Conservation (phyloP, 2,329 filamentous ascomycete genomes). For the Colletotrichum shisoi region DNA sequence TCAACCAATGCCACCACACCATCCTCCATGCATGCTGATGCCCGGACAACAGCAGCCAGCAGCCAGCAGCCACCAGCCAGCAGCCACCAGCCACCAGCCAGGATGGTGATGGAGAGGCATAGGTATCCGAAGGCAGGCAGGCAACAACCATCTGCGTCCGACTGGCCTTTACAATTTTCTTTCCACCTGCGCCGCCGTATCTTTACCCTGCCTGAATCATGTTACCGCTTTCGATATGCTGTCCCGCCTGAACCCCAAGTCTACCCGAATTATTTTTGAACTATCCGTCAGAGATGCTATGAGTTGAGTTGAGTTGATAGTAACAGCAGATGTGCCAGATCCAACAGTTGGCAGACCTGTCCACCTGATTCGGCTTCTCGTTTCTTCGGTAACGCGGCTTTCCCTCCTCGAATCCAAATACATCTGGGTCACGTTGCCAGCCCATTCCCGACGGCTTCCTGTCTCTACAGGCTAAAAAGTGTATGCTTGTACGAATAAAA, state of each 20-base stretch:
- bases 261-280: neutral
- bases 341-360: no score
- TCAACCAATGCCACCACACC: slow-evolving; percentile 38
- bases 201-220: slow-evolving; percentile 3
- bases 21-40: slow-evolving; percentile 30
- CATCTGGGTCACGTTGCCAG: neutral
- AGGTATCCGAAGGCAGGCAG: neutral
- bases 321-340: no score
- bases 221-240: neutral
- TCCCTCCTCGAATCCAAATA: neutral
- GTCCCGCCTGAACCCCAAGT: slow-evolving; percentile 5
- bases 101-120: slow-evolving; percentile 8
- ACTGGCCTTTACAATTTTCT: slow-evolving; percentile 1
- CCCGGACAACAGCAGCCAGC: neutral
- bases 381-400: neutral
- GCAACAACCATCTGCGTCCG: slow-evolving; percentile 13
- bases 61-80: slow-evolving; percentile 1
- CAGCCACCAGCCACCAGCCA: no score
- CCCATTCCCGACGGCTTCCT: neutral
- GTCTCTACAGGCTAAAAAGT: neutral
- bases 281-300: no score
- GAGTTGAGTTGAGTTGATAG: neutral
- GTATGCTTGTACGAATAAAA: no score
- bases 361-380: neutral
- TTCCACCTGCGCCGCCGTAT: neutral